Evolutionary conservation across 2,329 filamentous ascomycete species (phyloP).

Genomic region (Mycocentrospora acerina): DNA sequence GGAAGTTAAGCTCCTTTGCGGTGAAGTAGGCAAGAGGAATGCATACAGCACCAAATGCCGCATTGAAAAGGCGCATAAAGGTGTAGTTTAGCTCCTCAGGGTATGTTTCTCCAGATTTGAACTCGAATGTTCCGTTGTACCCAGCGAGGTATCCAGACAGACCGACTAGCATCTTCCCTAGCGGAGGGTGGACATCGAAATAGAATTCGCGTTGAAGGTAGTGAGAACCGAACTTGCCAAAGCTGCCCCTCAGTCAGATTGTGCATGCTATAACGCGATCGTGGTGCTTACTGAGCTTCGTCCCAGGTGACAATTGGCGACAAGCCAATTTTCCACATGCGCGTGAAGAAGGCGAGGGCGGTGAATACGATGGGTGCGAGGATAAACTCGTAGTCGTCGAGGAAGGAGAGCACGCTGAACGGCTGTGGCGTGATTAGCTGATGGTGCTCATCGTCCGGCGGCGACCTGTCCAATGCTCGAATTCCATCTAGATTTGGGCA

Average conservation of each 20-base stretch:
- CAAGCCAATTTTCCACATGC: constrained; percentile 67
- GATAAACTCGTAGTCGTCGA: constrained; percentile 64
- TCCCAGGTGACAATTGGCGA: constrained; percentile 76
- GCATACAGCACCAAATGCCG: constrained; percentile 88
- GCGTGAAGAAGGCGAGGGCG: constrained; percentile 64
- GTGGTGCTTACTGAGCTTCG: constrained; percentile 65
- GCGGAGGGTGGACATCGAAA: constrained; percentile 93
- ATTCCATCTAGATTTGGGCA: not conserved
- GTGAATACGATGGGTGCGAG: constrained; percentile 66
- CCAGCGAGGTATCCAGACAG: constrained; percentile 93
- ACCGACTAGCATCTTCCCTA: constrained; percentile 98
- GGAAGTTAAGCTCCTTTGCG: constrained; percentile 84
- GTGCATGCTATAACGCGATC: not conserved
- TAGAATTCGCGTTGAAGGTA: constrained; percentile 99
- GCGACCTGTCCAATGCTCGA: constrained; percentile 4
- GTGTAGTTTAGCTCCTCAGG: constrained; percentile 93
- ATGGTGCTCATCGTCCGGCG: constrained; percentile 1
- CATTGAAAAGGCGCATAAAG: constrained; percentile 98
- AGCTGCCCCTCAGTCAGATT: constrained; percentile 55
- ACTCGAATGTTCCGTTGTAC: constrained; percentile 99
- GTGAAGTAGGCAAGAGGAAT: constrained; percentile 95
- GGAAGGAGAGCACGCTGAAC: constrained; percentile 61
- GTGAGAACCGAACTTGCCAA: constrained; percentile 97
- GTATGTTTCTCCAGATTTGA: constrained; percentile 97
- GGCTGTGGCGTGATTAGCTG: constrained; percentile 32